phyloP scores from a whole-genome alignment of 805 yeast genomes.

The Candida khao-thaluensis region DNA sequence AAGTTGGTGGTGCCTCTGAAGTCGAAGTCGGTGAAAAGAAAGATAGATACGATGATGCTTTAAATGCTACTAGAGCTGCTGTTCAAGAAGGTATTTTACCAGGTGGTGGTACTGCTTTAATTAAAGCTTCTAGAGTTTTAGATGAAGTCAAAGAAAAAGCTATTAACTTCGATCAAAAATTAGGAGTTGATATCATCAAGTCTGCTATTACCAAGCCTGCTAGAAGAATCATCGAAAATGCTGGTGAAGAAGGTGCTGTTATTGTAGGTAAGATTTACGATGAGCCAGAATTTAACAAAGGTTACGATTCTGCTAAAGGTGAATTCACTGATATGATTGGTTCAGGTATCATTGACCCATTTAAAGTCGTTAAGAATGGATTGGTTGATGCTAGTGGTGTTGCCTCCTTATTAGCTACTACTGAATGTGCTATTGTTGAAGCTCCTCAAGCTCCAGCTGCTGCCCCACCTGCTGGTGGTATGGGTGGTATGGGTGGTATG shows the following conservation, averaged over 20 bases:
- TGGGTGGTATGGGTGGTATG: constrained; percentile 41
- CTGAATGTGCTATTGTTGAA: constrained; percentile 97
- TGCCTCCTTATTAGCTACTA: constrained; percentile 94
- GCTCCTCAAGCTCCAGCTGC: constrained; percentile 79
- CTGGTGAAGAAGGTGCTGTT: constrained; percentile 97
- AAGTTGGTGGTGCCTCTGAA: constrained; percentile 96
- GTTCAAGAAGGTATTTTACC: constrained; percentile 98
- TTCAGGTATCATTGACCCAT: constrained; percentile 97
- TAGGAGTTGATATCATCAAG: constrained; percentile 91
- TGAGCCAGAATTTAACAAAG: constrained; percentile 73
- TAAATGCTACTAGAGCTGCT: constrained; percentile 98
- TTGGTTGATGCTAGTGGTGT: constrained; percentile 96
- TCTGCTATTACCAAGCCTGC: constrained; percentile 95
- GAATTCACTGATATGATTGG: constrained; percentile 94
- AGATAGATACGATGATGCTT: constrained; percentile 97
- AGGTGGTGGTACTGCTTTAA: constrained; percentile 98
- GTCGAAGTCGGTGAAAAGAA: constrained; percentile 99
- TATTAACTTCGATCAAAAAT: constrained; percentile 88
- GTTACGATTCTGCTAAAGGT: constrained; percentile 90
- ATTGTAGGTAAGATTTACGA: constrained; percentile 85
- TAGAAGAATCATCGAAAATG: constrained; percentile 90
- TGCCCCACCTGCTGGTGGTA: constrained; percentile 46
- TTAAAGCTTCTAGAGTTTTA: constrained; percentile 82
- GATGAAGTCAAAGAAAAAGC: constrained; percentile 65
- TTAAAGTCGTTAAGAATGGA: constrained; percentile 96